Base-by-base conservation (phyloP, 768 basidiomycete genomes). In the Tephrocybe sp. region DNA sequence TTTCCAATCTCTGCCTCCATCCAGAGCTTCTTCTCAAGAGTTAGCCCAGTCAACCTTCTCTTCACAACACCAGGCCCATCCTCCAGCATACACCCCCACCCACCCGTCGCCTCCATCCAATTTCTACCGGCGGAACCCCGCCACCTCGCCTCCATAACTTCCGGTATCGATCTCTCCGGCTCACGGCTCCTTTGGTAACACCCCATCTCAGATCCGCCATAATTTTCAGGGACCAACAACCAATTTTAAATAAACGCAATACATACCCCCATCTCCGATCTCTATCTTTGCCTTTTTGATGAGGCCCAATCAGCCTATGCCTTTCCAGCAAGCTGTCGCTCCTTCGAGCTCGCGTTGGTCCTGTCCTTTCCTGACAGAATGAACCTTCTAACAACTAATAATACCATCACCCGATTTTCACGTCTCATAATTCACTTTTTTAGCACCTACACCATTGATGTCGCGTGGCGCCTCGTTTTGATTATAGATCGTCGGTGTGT, bases 141-240 rank as follows among this genome's bases (percentile, higher is more conserved):
- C 41, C 25, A 17, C n/a, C 23, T 44, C 34, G 26, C 40, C 26
- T 18, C 28, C 28, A 5, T 30, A 41, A 47, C 25, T 51, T 21
- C 52, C 48, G 40, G 42, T 48, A 48, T 49, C 44, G 33, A 51
- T 51, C 45, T 23, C 45, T 44, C 50, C 46, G 33, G 32, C 25
- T 18, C 26, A n/a, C 44, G 17, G 48, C 26, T 33, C 34, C 23
- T 32, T 41, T 37, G 32, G 15, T 4, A n/a, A 5, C 36, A 25
- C n/a, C 1, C 30, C 37, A 55, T 51, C 53, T 54, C 26, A 55
- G 54, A 55, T 55, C 45, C 12, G n/a, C n/a, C n/a, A n/a, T n/a
- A 24, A 37, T 12, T 21, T 26, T 48, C 46, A 56, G 55, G 55
- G 55, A 36, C 50, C 33, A 44, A 41, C 43, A 43, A 20, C 14